Percentiles rank a stretch among this genome's conserved stretches.
Evolutionary conservation across 1,284 basidiomycete genomes (phyloP).

Genomic region (Testicularia cyperi): DNA sequence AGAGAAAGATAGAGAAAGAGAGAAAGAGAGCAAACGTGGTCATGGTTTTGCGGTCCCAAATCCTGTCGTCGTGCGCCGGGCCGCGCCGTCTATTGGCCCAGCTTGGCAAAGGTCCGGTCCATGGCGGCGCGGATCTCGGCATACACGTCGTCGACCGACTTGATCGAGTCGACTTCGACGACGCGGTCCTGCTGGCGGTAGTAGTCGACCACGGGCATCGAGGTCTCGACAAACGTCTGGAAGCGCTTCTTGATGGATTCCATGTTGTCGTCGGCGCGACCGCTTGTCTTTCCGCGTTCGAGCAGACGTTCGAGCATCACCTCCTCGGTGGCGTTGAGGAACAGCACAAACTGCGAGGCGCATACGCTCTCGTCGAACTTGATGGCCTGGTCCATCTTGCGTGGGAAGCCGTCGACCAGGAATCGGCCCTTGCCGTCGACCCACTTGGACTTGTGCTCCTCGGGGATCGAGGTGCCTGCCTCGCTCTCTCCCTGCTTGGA

Average conservation of each 20-base stretch:
- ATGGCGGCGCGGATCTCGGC: slow-evolving; percentile 50
- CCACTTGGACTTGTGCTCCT: slow-evolving; percentile 66
- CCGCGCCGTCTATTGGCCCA: too few relatives aligned
- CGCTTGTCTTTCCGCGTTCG: slow-evolving; percentile 88
- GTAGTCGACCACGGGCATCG: slow-evolving; percentile 93
- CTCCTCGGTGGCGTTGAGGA: slow-evolving; percentile 84
- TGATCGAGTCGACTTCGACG: slow-evolving; percentile 68
- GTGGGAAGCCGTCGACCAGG: slow-evolving; percentile 95
- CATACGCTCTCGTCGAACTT: slow-evolving; percentile 85
- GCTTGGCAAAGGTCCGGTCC: slow-evolving; percentile 42
- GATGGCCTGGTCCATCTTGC: slow-evolving; percentile 96
- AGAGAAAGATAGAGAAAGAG: too few relatives aligned
- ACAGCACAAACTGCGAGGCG: slow-evolving; percentile 76
- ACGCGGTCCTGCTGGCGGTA: slow-evolving; percentile 75
- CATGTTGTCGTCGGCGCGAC: slow-evolving; percentile 90
- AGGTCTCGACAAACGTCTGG: slow-evolving; percentile 82
- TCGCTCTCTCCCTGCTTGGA: slow-evolving; percentile 26
- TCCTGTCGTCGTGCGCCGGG: too few relatives aligned
- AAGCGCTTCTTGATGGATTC: slow-evolving; percentile 97
- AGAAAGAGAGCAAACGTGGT: too few relatives aligned
- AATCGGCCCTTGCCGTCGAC: slow-evolving; percentile 76
- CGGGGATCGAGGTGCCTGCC: slow-evolving; percentile 18
- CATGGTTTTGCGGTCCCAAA: too few relatives aligned
- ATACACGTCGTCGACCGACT: slow-evolving; percentile 52
- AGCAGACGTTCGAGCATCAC: slow-evolving; percentile 84